These are phyloP conservation scores for Brassica hybrid DNA, from an alignment of 441 rosid genomes.

Conservation along the genomic window DNA sequence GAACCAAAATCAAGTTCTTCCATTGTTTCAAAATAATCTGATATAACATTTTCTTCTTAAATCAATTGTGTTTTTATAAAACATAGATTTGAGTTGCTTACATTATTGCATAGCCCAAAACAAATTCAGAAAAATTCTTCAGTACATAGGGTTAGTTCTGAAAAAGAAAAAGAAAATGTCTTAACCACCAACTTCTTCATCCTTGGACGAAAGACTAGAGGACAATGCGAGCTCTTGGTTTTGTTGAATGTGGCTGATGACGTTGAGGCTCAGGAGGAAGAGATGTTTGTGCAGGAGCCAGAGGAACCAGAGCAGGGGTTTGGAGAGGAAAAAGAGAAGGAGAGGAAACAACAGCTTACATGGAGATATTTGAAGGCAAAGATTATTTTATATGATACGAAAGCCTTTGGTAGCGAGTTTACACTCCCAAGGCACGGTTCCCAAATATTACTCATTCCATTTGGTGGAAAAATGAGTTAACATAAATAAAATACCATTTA, in stretches of 20 bases:
- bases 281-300: neutral
- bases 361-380: slow-evolving; percentile 57
- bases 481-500: slow-evolving; percentile 41
- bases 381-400: slow-evolving; percentile 53
- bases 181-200: neutral
- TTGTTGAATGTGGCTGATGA: neutral
- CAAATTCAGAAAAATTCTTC: neutral
- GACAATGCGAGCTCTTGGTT: neutral
- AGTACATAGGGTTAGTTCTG: neutral
- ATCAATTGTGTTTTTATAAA: too few relatives aligned
- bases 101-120: too few relatives aligned
- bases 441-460: slow-evolving; percentile 42
- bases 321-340: slow-evolving; percentile 1
- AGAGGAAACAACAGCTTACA: slow-evolving; percentile 33
- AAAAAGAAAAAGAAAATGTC: neutral
- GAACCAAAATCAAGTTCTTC: neutral
- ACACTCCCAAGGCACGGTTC: slow-evolving; percentile 10
- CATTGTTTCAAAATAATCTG: neutral
- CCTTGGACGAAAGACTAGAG: neutral
- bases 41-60: neutral
- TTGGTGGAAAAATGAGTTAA: slow-evolving; percentile 51
- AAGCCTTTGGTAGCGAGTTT: slow-evolving; percentile 32
- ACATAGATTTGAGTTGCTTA: too few relatives aligned
- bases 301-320: neutral
- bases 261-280: neutral